These are phyloP conservation scores for Cladosporium velox DNA, from an alignment of 2,329 filamentous ascomycete genomes.

Conservation along the genomic window DNA sequence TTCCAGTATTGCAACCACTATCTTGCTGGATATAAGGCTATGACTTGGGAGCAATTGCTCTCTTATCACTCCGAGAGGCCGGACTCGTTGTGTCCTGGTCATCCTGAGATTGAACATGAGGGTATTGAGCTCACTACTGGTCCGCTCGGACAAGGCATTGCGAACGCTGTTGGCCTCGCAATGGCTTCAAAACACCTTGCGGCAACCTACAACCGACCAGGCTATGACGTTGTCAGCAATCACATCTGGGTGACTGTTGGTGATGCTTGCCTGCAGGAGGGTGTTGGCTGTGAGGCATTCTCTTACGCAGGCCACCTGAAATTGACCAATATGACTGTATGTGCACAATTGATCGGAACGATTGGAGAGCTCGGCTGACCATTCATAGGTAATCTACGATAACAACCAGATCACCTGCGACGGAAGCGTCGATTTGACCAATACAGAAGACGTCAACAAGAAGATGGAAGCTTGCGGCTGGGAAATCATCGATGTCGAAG, in stretches of 20 bases:
- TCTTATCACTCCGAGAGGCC: constrained; percentile 53
- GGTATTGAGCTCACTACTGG: constrained; percentile 63
- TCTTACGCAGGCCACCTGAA: constrained; percentile 58
- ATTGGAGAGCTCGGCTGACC: neutral
- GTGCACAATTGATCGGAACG: neutral
- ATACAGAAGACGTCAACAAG: constrained; percentile 57
- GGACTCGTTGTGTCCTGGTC: constrained; percentile 55
- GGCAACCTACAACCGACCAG: constrained; percentile 55
- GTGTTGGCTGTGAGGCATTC: constrained; percentile 59
- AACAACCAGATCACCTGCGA: constrained; percentile 64
- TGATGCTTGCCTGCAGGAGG: constrained; percentile 61
- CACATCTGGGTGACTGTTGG: constrained; percentile 60
- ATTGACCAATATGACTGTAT: constrained; percentile 57
- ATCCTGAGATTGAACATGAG: constrained; percentile 56
- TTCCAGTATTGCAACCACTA: constrained; percentile 52
- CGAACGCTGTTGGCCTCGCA: constrained; percentile 62
- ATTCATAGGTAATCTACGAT: constrained; percentile 50
- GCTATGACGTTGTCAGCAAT: constrained; percentile 53
- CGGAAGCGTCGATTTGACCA: constrained; percentile 55
- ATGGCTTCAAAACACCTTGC: constrained; percentile 60
- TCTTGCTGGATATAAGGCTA: constrained; percentile 54
- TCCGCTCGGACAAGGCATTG: constrained; percentile 60
- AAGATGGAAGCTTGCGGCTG: constrained; percentile 60
- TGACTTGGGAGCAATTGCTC: constrained; percentile 60
- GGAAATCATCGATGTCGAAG: constrained; percentile 57